These are phyloP conservation scores for Microdochium bolleyi DNA, from an alignment of 2,329 filamentous ascomycete species.

Conservation along the genomic window DNA sequence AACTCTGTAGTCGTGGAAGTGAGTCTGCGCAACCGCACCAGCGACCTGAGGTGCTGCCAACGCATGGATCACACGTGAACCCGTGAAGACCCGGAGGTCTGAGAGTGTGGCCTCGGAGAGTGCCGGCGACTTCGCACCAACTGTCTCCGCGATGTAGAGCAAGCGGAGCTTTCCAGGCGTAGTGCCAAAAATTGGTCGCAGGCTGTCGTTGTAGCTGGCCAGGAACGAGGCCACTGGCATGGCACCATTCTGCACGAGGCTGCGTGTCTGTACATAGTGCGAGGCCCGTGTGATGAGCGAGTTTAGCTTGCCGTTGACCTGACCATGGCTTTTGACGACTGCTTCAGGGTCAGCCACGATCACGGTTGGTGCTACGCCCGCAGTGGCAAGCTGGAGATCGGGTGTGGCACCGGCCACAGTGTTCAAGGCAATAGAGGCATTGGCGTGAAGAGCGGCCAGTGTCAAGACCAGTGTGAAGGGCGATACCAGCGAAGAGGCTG, in stretches of 20 bases:
- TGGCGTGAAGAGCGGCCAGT: conserved; percentile 74
- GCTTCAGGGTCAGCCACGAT: conserved; percentile 71
- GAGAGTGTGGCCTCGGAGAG: conserved; percentile 65
- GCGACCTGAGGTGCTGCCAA: conserved; percentile 77
- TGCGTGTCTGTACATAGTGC: conserved; percentile 64
- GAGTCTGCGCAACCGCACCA: conserved; percentile 80
- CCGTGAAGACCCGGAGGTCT: conserved; percentile 74
- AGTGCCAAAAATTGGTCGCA: conserved; percentile 50
- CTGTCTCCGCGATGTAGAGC: conserved; percentile 69
- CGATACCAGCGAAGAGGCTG: conserved; percentile 72
- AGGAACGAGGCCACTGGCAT: conserved; percentile 62
- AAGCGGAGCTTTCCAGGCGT: conserved; percentile 70
- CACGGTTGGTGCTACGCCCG: conserved; percentile 72
- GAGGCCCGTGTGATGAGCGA: conserved; percentile 58
- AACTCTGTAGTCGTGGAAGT: conserved; percentile 77
- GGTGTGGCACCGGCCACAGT: conserved; percentile 71
- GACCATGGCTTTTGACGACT: conserved; percentile 58
- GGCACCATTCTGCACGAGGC: conserved; percentile 60
- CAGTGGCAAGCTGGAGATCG: conserved; percentile 65
- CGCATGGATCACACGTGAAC: conserved; percentile 76
- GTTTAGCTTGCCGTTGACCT: conserved; percentile 50
- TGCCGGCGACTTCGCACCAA: conserved; percentile 51
- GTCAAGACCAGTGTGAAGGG: conserved; percentile 75
- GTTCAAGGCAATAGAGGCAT: conserved; percentile 80
- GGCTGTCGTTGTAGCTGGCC: conserved; percentile 51